Percentiles rank a stretch among this genome's conserved stretches.
phyloP scores from a whole-genome alignment of 441 rosid genomes.

The Aleurites moluccanus region DNA sequence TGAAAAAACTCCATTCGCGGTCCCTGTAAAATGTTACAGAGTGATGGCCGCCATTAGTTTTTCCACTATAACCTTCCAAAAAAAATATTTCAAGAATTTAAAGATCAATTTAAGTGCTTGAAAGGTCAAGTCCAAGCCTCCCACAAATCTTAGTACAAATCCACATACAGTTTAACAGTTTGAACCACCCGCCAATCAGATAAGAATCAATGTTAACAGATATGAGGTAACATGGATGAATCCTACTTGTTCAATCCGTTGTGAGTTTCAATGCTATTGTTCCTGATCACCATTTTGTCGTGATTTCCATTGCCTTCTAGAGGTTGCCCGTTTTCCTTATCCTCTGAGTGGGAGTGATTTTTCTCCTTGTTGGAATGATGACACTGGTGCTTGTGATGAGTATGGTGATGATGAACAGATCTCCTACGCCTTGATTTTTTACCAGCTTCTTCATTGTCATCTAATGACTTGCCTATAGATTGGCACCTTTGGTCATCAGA shows the following conservation, averaged over 20 bases:
- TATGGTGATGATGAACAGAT: constrained; percentile 19
- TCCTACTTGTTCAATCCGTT: constrained; percentile 7
- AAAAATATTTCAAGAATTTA: too few relatives aligned
- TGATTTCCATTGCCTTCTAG: constrained; percentile 24
- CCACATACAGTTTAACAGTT: neutral
- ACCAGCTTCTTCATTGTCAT: constrained; percentile 40
- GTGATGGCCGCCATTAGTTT: too few relatives aligned
- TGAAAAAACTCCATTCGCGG: too few relatives aligned
- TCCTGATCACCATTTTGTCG: constrained; percentile 2
- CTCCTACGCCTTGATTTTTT: constrained; percentile 37
- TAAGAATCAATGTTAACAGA: neutral
- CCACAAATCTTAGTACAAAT: neutral
- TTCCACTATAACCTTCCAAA: too few relatives aligned
- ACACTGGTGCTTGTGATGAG: constrained; percentile 28
- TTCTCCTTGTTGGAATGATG: constrained; percentile 18
- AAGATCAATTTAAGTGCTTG: neutral
- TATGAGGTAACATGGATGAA: neutral
- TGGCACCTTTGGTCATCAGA: constrained; percentile 32
- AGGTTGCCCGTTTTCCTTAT: neutral
- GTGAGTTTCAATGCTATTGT: neutral
- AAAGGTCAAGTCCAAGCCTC: neutral
- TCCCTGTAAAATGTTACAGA: too few relatives aligned
- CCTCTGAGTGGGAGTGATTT: neutral
- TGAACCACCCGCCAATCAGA: neutral
- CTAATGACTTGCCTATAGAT: constrained; percentile 48